Base-by-base conservation (phyloP, 179 eudicot genomes). In the Corrigiola litoralis region DNA sequence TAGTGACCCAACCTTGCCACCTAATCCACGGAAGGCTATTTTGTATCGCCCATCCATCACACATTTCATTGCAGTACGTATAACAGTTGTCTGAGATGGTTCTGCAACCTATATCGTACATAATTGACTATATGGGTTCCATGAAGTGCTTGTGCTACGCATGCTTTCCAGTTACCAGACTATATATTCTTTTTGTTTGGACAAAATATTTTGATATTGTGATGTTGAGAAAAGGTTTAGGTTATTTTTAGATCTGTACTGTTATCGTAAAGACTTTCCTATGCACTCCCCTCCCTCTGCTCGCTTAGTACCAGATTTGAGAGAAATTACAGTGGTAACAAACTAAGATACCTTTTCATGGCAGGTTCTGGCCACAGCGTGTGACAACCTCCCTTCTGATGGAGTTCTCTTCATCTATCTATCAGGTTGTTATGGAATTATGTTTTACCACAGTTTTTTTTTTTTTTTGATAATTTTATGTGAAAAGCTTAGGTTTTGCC, bases 331-430 rank as follows among this genome's bases (percentile, higher is more conserved):
- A 38, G 14, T 38, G 46, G 60, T 51, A 51, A 51, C 41, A 34
- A 16, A 48, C 33, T 59, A 33, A 59, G 51, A 20, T 64, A 60
- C 49, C 74, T 65, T 21, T 32, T 38, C n/a, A 21, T 68, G 51
- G 52, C 83, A 92, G 98, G 92, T 92, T 63, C 69, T 92, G 77
- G 95, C 92, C 50, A 89, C 89, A 58, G 79, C 81, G 25, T 92
- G 92, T 64, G 96, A 92, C 72, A 92, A 89, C 66, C 92, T 89
- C 56, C 88, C 92, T 56, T 66, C 87, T 69, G 95, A 92, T 82
- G 96, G 96, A 65, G 74, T 92, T 76, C 82, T 92, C 62, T 71
- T 92, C 61, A 67, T 89, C 60, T 89, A 89, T 79, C 32, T 92
- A 42, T 92, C 98, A 72, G 95, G 90, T 79, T 51, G 37, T 31